Base-by-base conservation (phyloP, 2,329 filamentous ascomycete genomes). In the Exserohilum turcica region DNA sequence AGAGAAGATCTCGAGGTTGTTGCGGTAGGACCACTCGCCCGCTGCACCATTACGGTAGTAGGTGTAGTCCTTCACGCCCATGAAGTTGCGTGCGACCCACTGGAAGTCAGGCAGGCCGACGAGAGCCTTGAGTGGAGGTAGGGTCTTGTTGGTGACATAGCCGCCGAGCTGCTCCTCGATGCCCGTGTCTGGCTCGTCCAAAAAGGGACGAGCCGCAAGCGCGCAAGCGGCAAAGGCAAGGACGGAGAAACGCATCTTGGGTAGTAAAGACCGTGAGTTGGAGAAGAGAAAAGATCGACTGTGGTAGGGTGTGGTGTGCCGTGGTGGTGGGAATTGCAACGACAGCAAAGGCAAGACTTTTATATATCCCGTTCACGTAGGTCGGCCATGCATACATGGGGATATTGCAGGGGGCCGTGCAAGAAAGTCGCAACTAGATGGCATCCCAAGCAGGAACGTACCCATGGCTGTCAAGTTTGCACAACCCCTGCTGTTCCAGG, bases 31-130 rank as follows among this genome's bases (percentile, higher is more conserved):
- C 77, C 78, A 84, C 70, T 84, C 82, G 54, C 81, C 82, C 3
- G 76, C 81, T 3, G 81, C 81, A 16, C 81, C 82, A 58, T 81
- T 82, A 53, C 80, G 79, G 71, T 84, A 84, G 69, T 83, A 84
- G n/a, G 81, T 82, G 69, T 81, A 84, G 62, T 80, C 77, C 18
- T 70, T 63, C 10, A 60, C 54, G 51, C 80, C 77, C 61, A 84
- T 75, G 59, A 78, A 77, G 45, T 77, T 76, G 48, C 80, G 73
- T 18, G 81, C 82, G 3, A 79, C 79, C 68, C 75, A 82, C 35
- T 84, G 79, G 59, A 84, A 84, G 70, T 84, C 82, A 1, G 77
- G 80, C 6, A 84, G 71, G 13, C 80, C 80, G 9, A 80, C 67
- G 36, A 84, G 76, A 48, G 72, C 62, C 13, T 73, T 65, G 6